These are phyloP conservation scores for Nitzschia inconspicua DNA, from an alignment of 108 stramenopile genomes.

Conservation along the genomic window DNA sequence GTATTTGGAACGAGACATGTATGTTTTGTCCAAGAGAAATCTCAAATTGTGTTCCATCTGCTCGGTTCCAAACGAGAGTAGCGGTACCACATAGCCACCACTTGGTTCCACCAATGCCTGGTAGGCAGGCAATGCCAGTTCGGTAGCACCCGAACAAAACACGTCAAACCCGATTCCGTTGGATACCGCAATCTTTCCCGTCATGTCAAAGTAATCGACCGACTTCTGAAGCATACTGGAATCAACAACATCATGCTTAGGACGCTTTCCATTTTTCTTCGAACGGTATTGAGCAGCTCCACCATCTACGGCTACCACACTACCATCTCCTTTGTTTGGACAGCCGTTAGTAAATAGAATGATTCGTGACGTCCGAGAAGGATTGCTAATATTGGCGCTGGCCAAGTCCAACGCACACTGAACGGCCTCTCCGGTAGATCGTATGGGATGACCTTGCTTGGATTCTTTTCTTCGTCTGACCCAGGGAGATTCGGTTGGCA, in stretches of 20 bases:
- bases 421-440: constrained; percentile 51
- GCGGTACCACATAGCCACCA: constrained; percentile 47
- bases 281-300: not conserved
- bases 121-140: constrained; percentile 45
- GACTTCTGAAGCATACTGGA: constrained; percentile 24
- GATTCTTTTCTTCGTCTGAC: not conserved
- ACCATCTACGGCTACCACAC: constrained; percentile 18
- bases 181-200: constrained; percentile 30
- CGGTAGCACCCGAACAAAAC: constrained; percentile 38
- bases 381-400: not conserved
- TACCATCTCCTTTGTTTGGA: constrained; percentile 51
- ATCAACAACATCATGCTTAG: constrained; percentile 31
- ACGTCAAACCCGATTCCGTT: constrained; percentile 46
- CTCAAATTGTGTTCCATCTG: constrained; percentile 32
- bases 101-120: constrained; percentile 54
- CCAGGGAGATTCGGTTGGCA: constrained; percentile 35
- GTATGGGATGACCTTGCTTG: not conserved
- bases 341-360: constrained; percentile 65
- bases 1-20: constrained; percentile 22
- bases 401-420: constrained; percentile 48
- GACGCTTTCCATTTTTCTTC: not conserved
- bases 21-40: constrained; percentile 32
- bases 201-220: constrained; percentile 34
- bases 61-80: constrained; percentile 20
- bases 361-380: constrained; percentile 31